phyloP scores from a whole-genome alignment of 2,329 filamentous ascomycete species.

The Penicillium brasilianum region DNA sequence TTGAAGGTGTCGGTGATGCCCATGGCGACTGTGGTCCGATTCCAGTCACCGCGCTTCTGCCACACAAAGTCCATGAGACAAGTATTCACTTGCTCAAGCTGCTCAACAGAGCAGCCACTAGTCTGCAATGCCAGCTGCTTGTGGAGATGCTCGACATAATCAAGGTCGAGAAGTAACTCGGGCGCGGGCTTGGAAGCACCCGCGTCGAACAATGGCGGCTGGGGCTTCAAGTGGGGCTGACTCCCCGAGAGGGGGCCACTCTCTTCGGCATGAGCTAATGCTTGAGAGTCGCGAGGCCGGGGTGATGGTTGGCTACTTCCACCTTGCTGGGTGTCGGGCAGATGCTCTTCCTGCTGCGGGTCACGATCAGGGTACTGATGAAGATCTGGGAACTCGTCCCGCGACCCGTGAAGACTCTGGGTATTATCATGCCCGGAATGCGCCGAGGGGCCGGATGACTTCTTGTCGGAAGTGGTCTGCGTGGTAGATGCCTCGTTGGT shows the following conservation, averaged over 20 bases:
- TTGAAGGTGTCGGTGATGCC: constrained; percentile 75
- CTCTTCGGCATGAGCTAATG: constrained; percentile 28
- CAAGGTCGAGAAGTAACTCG: constrained; percentile 52
- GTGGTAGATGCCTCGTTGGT: constrained; percentile 91
- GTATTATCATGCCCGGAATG: constrained; percentile 63
- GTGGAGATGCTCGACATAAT: constrained; percentile 63
- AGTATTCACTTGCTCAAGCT: constrained; percentile 91
- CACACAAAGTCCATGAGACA: constrained; percentile 90
- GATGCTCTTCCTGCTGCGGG: constrained; percentile 61
- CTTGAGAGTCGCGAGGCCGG: constrained; percentile 33
- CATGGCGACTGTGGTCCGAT: constrained; percentile 73
- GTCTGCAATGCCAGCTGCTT: constrained; percentile 68
- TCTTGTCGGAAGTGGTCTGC: constrained; percentile 79
- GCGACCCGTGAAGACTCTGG: constrained; percentile 60
- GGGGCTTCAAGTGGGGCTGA: constrained; percentile 46
- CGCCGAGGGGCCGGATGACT: constrained; percentile 64
- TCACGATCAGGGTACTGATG: constrained; percentile 55
- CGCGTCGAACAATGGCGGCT: constrained; percentile 48
- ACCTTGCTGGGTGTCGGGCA: constrained; percentile 68
- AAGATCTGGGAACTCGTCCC: constrained; percentile 61
- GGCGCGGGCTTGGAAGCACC: constrained; percentile 37
- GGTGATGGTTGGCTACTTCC: constrained; percentile 42
- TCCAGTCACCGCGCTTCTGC: constrained; percentile 78
- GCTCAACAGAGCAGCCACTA: constrained; percentile 83
- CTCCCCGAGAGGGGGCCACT: constrained; percentile 38